phyloP scores from a whole-genome alignment of 768 basidiomycete species.

The Boletus reticulatus region DNA sequence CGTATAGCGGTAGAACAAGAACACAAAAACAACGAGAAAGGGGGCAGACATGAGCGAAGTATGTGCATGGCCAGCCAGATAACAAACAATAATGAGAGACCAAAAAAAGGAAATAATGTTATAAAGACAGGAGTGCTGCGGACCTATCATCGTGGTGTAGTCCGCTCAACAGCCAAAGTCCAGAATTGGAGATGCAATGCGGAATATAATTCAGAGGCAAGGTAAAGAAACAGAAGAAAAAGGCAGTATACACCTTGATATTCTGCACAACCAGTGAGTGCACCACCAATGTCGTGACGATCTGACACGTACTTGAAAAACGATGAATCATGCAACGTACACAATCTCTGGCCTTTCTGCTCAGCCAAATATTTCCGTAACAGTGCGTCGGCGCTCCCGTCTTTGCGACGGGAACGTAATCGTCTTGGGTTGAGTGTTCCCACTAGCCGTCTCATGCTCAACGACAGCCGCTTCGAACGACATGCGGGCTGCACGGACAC shows the following conservation, averaged over 20 bases:
- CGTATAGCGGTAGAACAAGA: conserved; percentile 19
- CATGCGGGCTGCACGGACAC: conserved; percentile 40
- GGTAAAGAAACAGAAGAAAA: conserved; percentile 1
- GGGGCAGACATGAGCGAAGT: conserved; percentile 14
- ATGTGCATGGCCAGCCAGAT: conserved; percentile 29
- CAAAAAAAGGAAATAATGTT: conserved; percentile 29
- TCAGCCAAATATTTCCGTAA: conserved; percentile 48
- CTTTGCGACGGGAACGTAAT: conserved; percentile 31
- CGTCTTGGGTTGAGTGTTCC: conserved; percentile 37
- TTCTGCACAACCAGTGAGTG: conserved; percentile 4
- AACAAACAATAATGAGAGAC: conserved; percentile 19
- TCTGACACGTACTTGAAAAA: conserved; percentile 16
- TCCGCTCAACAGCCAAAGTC: conserved; percentile 16
- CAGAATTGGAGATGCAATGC: conserved; percentile 17
- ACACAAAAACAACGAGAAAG: conserved; percentile 1
- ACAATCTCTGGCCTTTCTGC: conserved; percentile 2
- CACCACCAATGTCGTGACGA: not conserved
- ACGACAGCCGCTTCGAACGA: conserved; percentile 41
- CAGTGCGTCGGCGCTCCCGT: conserved; percentile 46
- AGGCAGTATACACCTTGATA: conserved; percentile 22
- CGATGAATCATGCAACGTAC: conserved; percentile 11
- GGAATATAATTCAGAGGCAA: conserved; percentile 26
- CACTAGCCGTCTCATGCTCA: conserved; percentile 28
- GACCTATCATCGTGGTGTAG: conserved; percentile 9
- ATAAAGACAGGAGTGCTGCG: conserved; percentile 23